Conservation (phyloP, 495 filamentous ascomycete species). For the Penicillium diatomitis region DNA sequence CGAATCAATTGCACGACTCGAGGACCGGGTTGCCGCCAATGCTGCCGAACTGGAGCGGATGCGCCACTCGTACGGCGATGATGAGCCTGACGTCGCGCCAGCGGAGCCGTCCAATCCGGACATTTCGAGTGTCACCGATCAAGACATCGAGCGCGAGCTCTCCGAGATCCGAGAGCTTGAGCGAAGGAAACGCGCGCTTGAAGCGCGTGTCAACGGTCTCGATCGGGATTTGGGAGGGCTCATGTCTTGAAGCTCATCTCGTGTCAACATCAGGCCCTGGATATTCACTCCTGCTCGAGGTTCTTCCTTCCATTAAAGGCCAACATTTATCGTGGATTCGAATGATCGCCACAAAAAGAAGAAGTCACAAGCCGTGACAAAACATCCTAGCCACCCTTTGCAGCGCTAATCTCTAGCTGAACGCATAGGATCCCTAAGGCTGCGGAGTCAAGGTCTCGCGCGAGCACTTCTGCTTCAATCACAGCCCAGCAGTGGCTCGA, state of each 20-base stretch:
- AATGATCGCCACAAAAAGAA: background rate
- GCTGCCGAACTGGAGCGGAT: slow-evolving; percentile 62
- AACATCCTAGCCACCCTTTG: too few relatives aligned
- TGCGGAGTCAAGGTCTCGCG: too few relatives aligned
- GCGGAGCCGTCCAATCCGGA: slow-evolving; percentile 36
- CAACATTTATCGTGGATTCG: too few relatives aligned
- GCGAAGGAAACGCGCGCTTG: slow-evolving; percentile 74
- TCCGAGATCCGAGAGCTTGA: slow-evolving; percentile 97
- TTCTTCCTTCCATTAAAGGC: too few relatives aligned
- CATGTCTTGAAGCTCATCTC: slow-evolving; percentile 30
- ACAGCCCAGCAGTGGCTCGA: too few relatives aligned
- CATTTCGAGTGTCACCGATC: slow-evolving; percentile 49
- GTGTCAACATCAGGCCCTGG: too few relatives aligned
- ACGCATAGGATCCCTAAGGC: too few relatives aligned
- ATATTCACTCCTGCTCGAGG: too few relatives aligned
- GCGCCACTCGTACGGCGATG: slow-evolving; percentile 45
- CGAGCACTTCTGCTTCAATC: too few relatives aligned
- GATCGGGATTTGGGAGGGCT: slow-evolving; percentile 71
- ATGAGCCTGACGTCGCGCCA: slow-evolving; percentile 25
- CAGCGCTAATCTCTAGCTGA: too few relatives aligned
- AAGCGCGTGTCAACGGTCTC: slow-evolving; percentile 70
- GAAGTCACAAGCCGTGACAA: background rate
- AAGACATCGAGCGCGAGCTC: slow-evolving; percentile 78
- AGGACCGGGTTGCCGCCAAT: slow-evolving; percentile 71
- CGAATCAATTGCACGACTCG: slow-evolving; percentile 70